Percentiles rank a stretch among this genome's conserved stretches.
Evolutionary conservation across 1,284 basidiomycete species (phyloP).

Genomic region (Puccinia polysora): DNA sequence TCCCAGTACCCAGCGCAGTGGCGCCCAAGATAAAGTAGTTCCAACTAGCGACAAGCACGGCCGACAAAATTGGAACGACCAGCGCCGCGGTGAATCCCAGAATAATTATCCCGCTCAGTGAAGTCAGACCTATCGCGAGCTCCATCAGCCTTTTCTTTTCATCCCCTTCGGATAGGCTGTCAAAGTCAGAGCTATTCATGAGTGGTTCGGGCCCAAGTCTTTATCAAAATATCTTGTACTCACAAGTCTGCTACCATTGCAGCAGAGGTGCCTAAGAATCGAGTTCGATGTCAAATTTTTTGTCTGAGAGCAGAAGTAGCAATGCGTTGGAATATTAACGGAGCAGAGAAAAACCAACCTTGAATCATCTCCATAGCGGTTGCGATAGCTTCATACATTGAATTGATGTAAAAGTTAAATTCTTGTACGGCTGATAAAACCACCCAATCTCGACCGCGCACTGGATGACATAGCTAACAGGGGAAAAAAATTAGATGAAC

Average conservation of each 20-base stretch:
- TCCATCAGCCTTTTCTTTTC: constrained; percentile 1
- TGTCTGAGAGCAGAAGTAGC: too few species aligned
- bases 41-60: not conserved
- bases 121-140: not conserved
- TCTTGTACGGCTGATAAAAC: constrained; percentile 26
- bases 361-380: constrained; percentile 18
- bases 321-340: too few species aligned
- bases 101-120: not conserved
- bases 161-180: not conserved
- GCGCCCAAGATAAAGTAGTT: not conserved
- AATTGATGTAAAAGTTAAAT: constrained; percentile 29
- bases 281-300: not conserved
- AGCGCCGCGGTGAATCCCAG: constrained; percentile 1
- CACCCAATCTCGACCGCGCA: constrained; percentile 25
- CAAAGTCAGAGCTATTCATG: not conserved
- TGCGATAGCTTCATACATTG: constrained; percentile 18
- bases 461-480: constrained; percentile 17
- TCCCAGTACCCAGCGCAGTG: not conserved
- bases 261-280: constrained; percentile 1
- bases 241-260: constrained; percentile 25
- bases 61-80: constrained; percentile 12
- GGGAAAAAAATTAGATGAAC: not conserved
- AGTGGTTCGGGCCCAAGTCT: not conserved
- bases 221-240: not conserved
- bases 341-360: not conserved